Conservation (phyloP, 164 flowering plant species). For the Piper betle region DNA sequence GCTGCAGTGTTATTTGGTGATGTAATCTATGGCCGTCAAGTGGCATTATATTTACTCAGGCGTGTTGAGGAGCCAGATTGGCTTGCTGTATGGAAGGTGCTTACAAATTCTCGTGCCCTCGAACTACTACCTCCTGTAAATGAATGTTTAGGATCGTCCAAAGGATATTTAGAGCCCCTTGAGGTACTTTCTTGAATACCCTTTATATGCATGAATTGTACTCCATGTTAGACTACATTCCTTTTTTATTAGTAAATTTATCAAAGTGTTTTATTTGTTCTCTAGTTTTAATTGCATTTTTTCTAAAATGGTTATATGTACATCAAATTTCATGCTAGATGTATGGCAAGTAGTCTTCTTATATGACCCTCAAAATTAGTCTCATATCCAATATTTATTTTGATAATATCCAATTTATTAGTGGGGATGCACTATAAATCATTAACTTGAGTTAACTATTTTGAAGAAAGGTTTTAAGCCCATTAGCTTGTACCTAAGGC, state of each 20-base stretch:
- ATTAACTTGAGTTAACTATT: too few species aligned
- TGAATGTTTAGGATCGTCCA: conserved; percentile 40
- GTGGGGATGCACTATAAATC: too few species aligned
- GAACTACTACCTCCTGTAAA: conserved; percentile 72
- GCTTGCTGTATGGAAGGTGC: conserved; percentile 73
- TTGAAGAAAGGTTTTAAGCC: too few species aligned
- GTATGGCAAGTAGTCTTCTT: too few species aligned
- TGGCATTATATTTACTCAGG: conserved; percentile 61
- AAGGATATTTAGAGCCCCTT: conserved; percentile 72
- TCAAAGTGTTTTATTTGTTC: too few species aligned
- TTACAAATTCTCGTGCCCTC: conserved; percentile 57
- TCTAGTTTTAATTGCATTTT: too few species aligned
- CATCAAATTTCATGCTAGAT: background rate
- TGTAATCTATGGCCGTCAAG: conserved; percentile 69
- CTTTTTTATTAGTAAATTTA: too few species aligned
- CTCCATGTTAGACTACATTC: too few species aligned
- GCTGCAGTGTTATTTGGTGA: conserved; percentile 87
- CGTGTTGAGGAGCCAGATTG: conserved; percentile 54
- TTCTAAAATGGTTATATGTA: background rate
- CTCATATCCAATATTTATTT: too few species aligned
- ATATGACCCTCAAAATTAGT: too few species aligned
- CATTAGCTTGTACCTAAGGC: too few species aligned
- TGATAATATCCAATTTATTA: too few species aligned
- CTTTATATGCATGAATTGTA: background rate
- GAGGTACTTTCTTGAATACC: conserved; percentile 47